Percentiles rank a stretch among this genome's conserved stretches.
Conservation (phyloP, 164 flowering plant genomes). For the Kalanchoe fedtschenkoi region DNA sequence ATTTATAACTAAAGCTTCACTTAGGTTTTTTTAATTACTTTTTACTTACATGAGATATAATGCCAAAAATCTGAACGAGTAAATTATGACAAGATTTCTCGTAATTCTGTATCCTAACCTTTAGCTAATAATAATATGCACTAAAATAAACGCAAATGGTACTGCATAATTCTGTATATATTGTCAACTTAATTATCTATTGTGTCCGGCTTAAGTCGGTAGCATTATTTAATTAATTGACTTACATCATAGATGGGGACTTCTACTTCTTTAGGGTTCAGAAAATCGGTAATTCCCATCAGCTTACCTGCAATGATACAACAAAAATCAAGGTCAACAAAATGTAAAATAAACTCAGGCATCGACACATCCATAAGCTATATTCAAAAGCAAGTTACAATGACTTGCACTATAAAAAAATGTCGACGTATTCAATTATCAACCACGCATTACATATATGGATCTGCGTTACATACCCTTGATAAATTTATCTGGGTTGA, state of each 20-base stretch:
- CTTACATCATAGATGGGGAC: conserved; percentile 51
- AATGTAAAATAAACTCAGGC: background rate
- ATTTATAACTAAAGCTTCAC: background rate
- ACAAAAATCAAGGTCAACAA: background rate
- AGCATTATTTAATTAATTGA: background rate
- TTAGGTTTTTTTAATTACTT: background rate
- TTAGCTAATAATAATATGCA: too few relatives aligned
- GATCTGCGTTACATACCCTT: conserved; percentile 27
- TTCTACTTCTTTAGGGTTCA: conserved; percentile 41
- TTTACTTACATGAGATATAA: too few relatives aligned
- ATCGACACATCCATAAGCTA: background rate
- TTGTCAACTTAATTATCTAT: too few relatives aligned
- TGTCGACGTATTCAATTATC: background rate
- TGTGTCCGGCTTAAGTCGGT: background rate
- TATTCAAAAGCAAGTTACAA: too few relatives aligned
- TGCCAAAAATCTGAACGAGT: too few relatives aligned
- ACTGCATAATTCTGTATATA: too few relatives aligned
- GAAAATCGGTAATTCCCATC: conserved; percentile 58
- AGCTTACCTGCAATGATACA: conserved; percentile 21
- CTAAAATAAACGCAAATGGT: too few relatives aligned
- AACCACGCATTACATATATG: background rate
- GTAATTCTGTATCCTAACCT: too few relatives aligned
- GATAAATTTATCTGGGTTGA: conserved; percentile 38
- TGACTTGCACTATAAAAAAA: background rate
- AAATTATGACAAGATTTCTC: too few relatives aligned